A percentile compares a stretch with the other conserved stretches of the same genome.
These are phyloP conservation scores for Castanea mollissima DNA, from an alignment of 306 rosid genomes.

Conservation along the genomic window DNA sequence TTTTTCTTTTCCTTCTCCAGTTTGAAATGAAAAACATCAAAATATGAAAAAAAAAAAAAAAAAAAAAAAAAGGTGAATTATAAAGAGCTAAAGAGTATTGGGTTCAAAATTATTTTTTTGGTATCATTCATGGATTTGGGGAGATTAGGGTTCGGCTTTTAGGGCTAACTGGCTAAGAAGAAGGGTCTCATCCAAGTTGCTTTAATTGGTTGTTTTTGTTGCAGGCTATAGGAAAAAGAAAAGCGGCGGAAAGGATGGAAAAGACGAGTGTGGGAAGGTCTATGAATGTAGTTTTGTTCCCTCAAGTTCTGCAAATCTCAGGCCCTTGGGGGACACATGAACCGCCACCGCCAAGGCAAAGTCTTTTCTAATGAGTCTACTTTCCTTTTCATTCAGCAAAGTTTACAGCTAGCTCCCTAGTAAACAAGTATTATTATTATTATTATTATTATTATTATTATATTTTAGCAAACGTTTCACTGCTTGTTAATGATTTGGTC, in stretches of 20 bases:
- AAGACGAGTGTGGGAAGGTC: slow-evolving; percentile 83
- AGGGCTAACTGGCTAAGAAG: slow-evolving; percentile 13
- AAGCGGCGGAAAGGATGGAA: slow-evolving; percentile 80
- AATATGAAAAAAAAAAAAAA: not conserved
- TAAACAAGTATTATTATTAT: too few relatives aligned
- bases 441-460: not conserved
- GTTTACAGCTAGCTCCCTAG: not conserved
- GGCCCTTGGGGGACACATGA: slow-evolving; percentile 99
- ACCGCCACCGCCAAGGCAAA: slow-evolving; percentile 99
- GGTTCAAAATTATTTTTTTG: not conserved
- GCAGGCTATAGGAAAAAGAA: slow-evolving; percentile 84
- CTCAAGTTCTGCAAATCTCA: slow-evolving; percentile 99
- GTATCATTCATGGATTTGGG: slow-evolving; percentile 11
- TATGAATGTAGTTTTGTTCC: slow-evolving; percentile 98
- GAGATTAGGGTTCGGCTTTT: slow-evolving; percentile 25
- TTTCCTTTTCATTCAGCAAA: not conserved
- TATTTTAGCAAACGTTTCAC: not conserved
- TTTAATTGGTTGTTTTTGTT: slow-evolving; percentile 32
- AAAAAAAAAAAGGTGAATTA: not conserved
- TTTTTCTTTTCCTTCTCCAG: not conserved
- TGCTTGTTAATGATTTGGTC: slow-evolving; percentile 32
- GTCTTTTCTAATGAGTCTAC: not conserved
- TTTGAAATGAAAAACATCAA: not conserved
- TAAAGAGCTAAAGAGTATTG: not conserved
- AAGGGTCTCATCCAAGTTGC: slow-evolving; percentile 33